Evolutionary conservation across 495 filamentous ascomycete species (phyloP).

Genomic region (Hypoxylon cercidicola): DNA sequence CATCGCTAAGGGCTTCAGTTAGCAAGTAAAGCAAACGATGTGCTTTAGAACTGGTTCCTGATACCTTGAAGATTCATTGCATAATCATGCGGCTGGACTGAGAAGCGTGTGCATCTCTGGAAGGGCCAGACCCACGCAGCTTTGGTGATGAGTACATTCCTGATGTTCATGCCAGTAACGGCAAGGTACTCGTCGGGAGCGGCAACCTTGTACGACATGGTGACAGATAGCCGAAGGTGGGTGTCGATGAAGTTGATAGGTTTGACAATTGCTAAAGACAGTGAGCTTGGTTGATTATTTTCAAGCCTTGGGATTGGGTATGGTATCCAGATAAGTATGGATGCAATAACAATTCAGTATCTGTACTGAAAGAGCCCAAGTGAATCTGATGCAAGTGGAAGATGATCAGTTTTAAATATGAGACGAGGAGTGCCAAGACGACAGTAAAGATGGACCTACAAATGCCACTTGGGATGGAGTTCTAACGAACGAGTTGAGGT

Average conservation of each 20-base stretch:
- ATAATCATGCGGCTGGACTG: slow-evolving; percentile 80
- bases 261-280: not conserved
- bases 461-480: too few relatives aligned
- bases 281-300: not conserved
- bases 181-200: slow-evolving; percentile 74
- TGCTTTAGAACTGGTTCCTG: not conserved
- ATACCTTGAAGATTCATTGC: slow-evolving; percentile 71
- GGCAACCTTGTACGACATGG: slow-evolving; percentile 58
- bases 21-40: slow-evolving; percentile 1
- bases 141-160: slow-evolving; percentile 76
- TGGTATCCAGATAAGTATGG: slow-evolving; percentile 20
- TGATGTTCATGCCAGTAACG: slow-evolving; percentile 80
- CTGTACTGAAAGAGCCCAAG: not conserved
- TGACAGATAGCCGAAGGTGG: slow-evolving; percentile 28
- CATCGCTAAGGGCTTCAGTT: slow-evolving; percentile 64
- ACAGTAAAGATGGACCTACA: not conserved
- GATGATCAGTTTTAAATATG: slow-evolving; percentile 4
- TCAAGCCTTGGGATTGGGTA: not conserved
- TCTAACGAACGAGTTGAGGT: too few relatives aligned
- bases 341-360: slow-evolving; percentile 18
- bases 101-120: slow-evolving; percentile 66
- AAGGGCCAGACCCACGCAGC: slow-evolving; percentile 75
- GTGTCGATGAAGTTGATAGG: too few relatives aligned
- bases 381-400: not conserved
- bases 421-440: not conserved